A percentile compares a stretch with the other conserved stretches of the same genome.
phyloP scores from a whole-genome alignment of 148 eudicot genomes.

The Selenicereus undatus region DNA sequence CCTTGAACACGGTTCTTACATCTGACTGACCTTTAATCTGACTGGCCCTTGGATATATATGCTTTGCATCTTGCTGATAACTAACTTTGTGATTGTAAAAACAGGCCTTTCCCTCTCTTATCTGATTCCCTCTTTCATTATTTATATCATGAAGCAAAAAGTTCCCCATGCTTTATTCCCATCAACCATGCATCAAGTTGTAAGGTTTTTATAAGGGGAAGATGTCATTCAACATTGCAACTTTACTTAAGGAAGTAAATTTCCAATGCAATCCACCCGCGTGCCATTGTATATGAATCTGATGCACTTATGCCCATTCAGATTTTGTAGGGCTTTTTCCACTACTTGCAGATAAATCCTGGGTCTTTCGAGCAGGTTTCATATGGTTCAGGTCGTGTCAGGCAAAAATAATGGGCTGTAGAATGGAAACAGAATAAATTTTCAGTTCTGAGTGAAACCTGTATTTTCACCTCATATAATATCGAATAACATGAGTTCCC shows the following conservation, averaged over 20 bases:
- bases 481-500: neutral
- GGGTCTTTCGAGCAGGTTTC: constrained; percentile 13
- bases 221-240: neutral
- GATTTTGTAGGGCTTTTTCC: neutral
- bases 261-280: neutral
- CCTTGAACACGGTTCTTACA: neutral
- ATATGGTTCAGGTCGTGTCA: constrained; percentile 11
- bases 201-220: neutral
- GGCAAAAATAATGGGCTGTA: neutral
- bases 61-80: neutral
- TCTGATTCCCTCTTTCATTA: neutral
- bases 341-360: neutral
- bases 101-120: neutral
- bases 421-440: too few relatives aligned
- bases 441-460: neutral
- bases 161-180: neutral
- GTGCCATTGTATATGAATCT: neutral
- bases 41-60: neutral
- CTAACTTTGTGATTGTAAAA: neutral
- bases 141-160: neutral
- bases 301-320: neutral
- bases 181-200: neutral
- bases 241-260: neutral
- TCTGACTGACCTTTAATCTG: neutral
- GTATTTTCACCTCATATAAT: too few relatives aligned